Conservation (phyloP, 305 asterid genomes). For the Solanum hybrid region DNA sequence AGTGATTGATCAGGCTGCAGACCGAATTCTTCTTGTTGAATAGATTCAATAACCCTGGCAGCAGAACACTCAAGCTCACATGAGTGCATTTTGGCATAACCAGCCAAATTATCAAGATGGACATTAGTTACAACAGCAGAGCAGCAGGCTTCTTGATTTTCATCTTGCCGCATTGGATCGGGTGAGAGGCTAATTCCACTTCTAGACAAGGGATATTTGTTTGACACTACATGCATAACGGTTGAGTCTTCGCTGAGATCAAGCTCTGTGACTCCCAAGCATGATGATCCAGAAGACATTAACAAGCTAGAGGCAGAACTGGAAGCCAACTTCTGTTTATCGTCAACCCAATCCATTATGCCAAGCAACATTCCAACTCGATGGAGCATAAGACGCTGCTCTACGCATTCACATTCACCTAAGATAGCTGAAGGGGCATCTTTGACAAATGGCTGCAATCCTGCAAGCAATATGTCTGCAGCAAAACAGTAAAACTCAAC, state of each 20-base stretch:
- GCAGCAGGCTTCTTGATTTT: conserved; percentile 15
- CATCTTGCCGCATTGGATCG: conserved; percentile 17
- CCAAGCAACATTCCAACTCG: conserved; percentile 86
- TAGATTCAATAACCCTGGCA: conserved; percentile 50
- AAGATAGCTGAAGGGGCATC: conserved; percentile 70
- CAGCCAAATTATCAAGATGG: conserved; percentile 15
- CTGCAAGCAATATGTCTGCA: conserved; percentile 69
- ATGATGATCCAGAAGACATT: conserved; percentile 27
- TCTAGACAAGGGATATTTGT: conserved; percentile 13
- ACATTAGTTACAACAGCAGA: conserved; percentile 19
- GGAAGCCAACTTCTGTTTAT: conserved; percentile 44
- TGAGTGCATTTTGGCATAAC: conserved; percentile 4
- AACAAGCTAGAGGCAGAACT: conserved; percentile 21
- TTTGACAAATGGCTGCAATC: conserved; percentile 55
- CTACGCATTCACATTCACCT: conserved; percentile 48
- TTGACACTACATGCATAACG: conserved; percentile 17
- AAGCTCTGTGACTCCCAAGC: conserved; percentile 22
- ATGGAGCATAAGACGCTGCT: conserved; percentile 77
- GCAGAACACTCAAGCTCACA: conserved; percentile 25
- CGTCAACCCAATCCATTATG: conserved; percentile 72
- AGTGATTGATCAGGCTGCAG: conserved; percentile 50
- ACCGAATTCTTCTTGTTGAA: conserved; percentile 85
- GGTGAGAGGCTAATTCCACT: conserved; percentile 19
- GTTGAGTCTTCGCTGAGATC: conserved; percentile 22
- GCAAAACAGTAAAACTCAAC: conserved; percentile 75